phyloP scores from a whole-genome alignment of 106 monocot genomes.

The Chionographis japonica region DNA sequence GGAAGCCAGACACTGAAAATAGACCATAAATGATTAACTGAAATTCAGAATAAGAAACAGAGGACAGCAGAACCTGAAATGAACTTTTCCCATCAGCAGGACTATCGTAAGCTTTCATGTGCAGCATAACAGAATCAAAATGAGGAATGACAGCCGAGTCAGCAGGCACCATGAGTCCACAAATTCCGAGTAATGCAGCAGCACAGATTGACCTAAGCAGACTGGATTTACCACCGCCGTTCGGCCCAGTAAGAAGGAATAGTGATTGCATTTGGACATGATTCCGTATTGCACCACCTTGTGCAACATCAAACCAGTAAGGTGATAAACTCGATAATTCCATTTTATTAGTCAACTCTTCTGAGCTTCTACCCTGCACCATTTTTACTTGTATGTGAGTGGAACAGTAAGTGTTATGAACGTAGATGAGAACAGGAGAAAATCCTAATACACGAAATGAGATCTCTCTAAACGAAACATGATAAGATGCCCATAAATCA shows the following conservation, averaged over 20 bases:
- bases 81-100: constrained; percentile 98
- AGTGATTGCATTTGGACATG: constrained; percentile 66
- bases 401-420: not conserved
- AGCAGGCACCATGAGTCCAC: constrained; percentile 98
- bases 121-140: constrained; percentile 97
- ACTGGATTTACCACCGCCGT: constrained; percentile 99
- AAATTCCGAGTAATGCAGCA: constrained; percentile 89
- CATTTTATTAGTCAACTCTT: constrained; percentile 26
- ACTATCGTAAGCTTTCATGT: constrained; percentile 97
- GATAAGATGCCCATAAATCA: no score
- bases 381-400: constrained; percentile 3
- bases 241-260: constrained; percentile 96
- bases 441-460: not conserved
- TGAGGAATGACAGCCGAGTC: constrained; percentile 73
- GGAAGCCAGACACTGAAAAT: not conserved
- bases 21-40: not conserved
- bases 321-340: constrained; percentile 62
- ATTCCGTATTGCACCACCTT: constrained; percentile 72
- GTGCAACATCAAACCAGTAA: constrained; percentile 85
- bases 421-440: not conserved
- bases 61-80: constrained; percentile 58
- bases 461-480: no score
- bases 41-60: not conserved
- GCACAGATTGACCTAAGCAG: constrained; percentile 92
- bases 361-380: constrained; percentile 34